Conservation (phyloP, 2,329 filamentous ascomycete genomes). For the Aspergillus flavus region DNA sequence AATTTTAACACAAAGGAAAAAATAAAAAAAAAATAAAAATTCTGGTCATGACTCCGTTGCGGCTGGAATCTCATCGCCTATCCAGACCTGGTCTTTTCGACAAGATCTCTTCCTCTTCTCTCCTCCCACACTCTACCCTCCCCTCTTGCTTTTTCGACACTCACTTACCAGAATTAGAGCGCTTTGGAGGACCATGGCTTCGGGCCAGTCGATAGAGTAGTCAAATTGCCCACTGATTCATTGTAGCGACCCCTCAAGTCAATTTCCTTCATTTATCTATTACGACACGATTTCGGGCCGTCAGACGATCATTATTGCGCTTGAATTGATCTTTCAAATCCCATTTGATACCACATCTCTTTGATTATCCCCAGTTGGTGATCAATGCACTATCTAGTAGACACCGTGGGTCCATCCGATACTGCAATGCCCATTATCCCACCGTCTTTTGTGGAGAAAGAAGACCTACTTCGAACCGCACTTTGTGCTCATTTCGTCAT, state of each 20-base stretch:
- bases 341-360: not conserved
- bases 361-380: not conserved
- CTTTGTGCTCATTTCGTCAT: not conserved
- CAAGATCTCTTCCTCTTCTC: not conserved
- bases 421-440: constrained; percentile 7
- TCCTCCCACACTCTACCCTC: not conserved
- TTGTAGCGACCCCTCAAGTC: not conserved
- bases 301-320: constrained; percentile 1
- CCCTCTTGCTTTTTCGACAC: not conserved
- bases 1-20: constrained; percentile 21
- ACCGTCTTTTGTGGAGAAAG: constrained; percentile 6
- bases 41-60: constrained; percentile 5
- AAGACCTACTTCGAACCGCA: constrained; percentile 1
- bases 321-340: not conserved
- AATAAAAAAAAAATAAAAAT: not conserved
- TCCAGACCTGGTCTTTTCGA: not conserved
- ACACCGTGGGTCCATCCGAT: not conserved
- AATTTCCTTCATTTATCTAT: constrained; percentile 3
- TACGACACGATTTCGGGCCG: not conserved
- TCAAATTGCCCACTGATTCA: not conserved
- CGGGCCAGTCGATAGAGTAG: not conserved
- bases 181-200: not conserved
- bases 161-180: not conserved
- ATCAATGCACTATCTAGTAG: constrained; percentile 8
- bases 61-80: constrained; percentile 9